Evolutionary conservation across 2,329 filamentous ascomycete species (phyloP).

Genomic region (Sarocladiaceae sp.): DNA sequence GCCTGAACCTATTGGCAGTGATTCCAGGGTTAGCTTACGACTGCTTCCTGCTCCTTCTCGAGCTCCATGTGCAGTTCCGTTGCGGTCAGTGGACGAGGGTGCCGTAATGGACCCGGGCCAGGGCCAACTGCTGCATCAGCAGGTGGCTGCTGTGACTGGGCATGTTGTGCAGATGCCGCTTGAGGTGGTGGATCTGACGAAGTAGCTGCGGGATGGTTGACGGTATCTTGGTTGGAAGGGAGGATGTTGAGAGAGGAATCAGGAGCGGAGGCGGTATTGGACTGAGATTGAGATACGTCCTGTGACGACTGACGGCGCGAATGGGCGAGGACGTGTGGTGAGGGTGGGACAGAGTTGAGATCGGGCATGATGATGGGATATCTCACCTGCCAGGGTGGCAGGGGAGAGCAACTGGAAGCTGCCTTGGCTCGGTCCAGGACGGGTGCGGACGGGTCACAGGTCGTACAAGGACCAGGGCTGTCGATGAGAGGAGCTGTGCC

Average conservation of each 20-base stretch:
- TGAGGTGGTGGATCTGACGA: slow-evolving; percentile 23
- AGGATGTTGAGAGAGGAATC: slow-evolving; percentile 47
- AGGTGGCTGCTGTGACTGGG: slow-evolving; percentile 23
- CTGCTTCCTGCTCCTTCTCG: slow-evolving; percentile 91
- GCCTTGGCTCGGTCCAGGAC: too few relatives aligned
- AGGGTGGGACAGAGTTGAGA: slow-evolving; percentile 49
- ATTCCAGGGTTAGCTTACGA: slow-evolving; percentile 50
- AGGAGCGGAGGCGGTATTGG: slow-evolving; percentile 23
- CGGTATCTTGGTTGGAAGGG: slow-evolving; percentile 47
- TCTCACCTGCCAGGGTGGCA: neutral
- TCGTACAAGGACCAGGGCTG: neutral
- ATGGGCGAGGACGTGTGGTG: slow-evolving; percentile 36
- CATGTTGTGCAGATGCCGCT: slow-evolving; percentile 16
- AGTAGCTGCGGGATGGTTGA: slow-evolving; percentile 30
- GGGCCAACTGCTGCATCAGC: slow-evolving; percentile 38
- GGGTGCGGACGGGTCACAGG: too few relatives aligned
- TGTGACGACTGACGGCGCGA: slow-evolving; percentile 38
- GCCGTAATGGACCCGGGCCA: slow-evolving; percentile 69
- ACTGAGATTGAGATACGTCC: slow-evolving; percentile 28
- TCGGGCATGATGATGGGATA: slow-evolving; percentile 40
- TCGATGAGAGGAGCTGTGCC: too few relatives aligned
- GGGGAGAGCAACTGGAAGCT: too few relatives aligned
- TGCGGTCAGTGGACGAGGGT: slow-evolving; percentile 80
- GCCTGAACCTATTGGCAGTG: neutral
- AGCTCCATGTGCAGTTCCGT: slow-evolving; percentile 84